These are phyloP conservation scores for Mycena indigotica DNA, from an alignment of 768 basidiomycete genomes.

Conservation along the genomic window DNA sequence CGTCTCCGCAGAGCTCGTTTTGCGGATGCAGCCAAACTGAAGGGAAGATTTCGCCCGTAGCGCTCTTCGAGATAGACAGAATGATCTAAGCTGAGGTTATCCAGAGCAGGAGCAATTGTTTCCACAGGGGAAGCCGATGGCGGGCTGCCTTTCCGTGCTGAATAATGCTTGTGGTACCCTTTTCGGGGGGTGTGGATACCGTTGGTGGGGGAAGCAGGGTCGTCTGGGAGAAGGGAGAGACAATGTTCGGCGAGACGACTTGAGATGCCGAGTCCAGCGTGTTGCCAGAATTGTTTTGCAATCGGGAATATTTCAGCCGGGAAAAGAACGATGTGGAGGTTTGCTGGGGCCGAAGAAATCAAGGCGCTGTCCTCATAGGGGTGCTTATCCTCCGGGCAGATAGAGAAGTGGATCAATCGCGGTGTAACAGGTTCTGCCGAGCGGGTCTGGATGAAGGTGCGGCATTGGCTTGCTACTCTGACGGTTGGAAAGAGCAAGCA, in stretches of 20 bases:
- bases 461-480: conserved; percentile 71
- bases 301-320: conserved; percentile 57
- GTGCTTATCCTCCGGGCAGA: conserved; percentile 59
- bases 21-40: conserved; percentile 70
- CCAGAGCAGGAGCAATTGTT: conserved; percentile 26
- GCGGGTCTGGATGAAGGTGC: conserved; percentile 66
- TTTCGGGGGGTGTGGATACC: conserved; percentile 36
- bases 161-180: conserved; percentile 61
- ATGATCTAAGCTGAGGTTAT: conserved; percentile 64
- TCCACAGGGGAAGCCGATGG: conserved; percentile 2
- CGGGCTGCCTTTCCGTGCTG: conserved; percentile 34
- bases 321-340: conserved; percentile 85
- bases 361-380: conserved; percentile 30
- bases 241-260: conserved; percentile 86
- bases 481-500: conserved; percentile 82
- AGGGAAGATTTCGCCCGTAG: conserved; percentile 87
- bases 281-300: conserved; percentile 96
- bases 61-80: conserved; percentile 87
- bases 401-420: conserved; percentile 69
- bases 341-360: conserved; percentile 40
- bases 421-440: conserved; percentile 47
- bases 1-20: conserved; percentile 87
- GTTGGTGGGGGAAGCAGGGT: conserved; percentile 27
- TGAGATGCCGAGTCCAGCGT: conserved; percentile 87
- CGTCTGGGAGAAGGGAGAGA: conserved; percentile 66